Conservation (phyloP, 768 basidiomycete genomes). For the Astraeus odoratus region DNA sequence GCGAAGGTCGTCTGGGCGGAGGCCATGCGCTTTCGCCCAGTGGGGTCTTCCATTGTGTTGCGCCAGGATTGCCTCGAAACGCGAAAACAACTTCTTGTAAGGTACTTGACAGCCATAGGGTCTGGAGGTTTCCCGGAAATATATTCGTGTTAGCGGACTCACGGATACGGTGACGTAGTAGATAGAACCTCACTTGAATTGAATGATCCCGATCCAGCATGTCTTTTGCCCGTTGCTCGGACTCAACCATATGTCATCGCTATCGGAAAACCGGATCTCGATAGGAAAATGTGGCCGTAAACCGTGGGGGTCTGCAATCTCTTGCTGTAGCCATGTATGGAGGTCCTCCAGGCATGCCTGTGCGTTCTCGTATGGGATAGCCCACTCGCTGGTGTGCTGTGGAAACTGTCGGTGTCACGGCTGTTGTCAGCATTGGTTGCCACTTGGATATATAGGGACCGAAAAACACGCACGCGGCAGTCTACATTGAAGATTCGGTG, state of each 20-base stretch:
- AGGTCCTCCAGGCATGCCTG: conserved; percentile 65
- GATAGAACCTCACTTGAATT: conserved; percentile 70
- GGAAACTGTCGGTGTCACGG: conserved; percentile 49
- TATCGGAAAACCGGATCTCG: conserved; percentile 83
- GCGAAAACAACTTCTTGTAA: conserved; percentile 69
- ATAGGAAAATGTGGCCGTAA: conserved; percentile 87
- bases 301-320: conserved; percentile 62
- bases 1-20: conserved; percentile 58
- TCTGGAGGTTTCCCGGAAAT: conserved; percentile 31
- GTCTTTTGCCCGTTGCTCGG: conserved; percentile 75
- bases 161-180: neutral
- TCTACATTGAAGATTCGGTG: conserved; percentile 89
- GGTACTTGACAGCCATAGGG: conserved; percentile 82
- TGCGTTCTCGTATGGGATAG: conserved; percentile 69
- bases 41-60: conserved; percentile 80
- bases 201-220: conserved; percentile 96
- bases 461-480: conserved; percentile 63
- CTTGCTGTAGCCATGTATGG: conserved; percentile 60
- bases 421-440: neutral
- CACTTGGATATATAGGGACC: neutral
- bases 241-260: conserved; percentile 92
- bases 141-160: conserved; percentile 2
- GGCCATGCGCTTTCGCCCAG: conserved; percentile 90
- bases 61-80: conserved; percentile 66
- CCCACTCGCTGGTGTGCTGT: conserved; percentile 95